Evolutionary conservation across 176 grass and related monocot genomes (phyloP).

Genomic region (Lolium multiflorum): DNA sequence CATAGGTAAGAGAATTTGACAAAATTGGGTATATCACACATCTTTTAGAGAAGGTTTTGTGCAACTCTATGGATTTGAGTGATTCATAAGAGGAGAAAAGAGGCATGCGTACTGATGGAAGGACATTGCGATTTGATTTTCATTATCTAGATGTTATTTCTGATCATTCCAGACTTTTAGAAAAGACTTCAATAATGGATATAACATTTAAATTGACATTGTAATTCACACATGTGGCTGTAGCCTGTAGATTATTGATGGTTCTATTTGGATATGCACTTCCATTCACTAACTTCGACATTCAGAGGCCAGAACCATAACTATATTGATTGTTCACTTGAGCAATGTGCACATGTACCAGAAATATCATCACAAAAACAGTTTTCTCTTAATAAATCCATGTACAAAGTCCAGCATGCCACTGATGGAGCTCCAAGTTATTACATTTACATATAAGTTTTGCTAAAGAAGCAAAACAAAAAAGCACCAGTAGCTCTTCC

Average conservation of each 20-base stretch:
- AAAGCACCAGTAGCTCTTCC: neutral
- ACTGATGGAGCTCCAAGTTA: conserved; percentile 3
- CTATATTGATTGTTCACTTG: neutral
- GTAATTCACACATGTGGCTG: neutral
- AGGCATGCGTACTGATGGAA: neutral
- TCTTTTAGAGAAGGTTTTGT: conserved; percentile 32
- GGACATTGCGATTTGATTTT: neutral
- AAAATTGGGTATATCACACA: conserved; percentile 23
- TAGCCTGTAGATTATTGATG: neutral
- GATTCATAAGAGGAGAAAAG: neutral
- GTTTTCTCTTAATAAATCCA: conserved; percentile 17
- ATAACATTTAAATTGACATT: neutral
- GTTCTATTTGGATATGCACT: neutral
- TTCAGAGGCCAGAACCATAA: neutral
- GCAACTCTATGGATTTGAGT: conserved; percentile 25
- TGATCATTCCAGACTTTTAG: neutral
- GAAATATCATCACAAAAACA: neutral
- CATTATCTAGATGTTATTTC: neutral
- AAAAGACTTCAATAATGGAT: neutral
- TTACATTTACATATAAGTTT: conserved; percentile 29
- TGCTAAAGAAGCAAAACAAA: conserved; percentile 12
- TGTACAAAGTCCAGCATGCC: neutral
- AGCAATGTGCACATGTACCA: neutral
- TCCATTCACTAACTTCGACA: neutral
- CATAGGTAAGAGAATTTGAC: conserved; percentile 39